Evolutionary conservation across 2,329 filamentous ascomycete genomes (phyloP), one percentile per base, ranked within the genome.

Genomic region (Coniochaeta sp.): DNA sequence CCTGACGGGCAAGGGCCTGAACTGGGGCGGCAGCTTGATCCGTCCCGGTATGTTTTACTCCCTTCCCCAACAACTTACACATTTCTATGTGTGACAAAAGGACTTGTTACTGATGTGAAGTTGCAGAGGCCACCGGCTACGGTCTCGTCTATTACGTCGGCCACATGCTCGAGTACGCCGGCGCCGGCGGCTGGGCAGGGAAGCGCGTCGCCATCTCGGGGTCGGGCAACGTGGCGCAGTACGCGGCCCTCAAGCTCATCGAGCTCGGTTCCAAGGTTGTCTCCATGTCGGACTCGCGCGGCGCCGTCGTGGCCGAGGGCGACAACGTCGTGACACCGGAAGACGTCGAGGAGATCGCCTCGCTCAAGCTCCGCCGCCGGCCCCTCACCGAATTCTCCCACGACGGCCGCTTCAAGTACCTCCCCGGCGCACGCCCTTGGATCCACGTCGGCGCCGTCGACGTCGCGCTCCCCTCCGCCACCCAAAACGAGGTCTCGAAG

Each of bases 151-250:
- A 97, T 82, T 95, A 96, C 71, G 89, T 96, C 67, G 81, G 87
- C 63, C 89, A 95, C 80, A 96, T 96, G 91, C 91, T 97, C 67
- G 77, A 87, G 71, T 86, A 96, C 72, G 89, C 89, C 61, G 90
- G 89, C 70, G 85, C 86, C 68, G 91, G 95, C 67, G 82, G 80
- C 60, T 95, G 95, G 77, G 73, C 81, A 57, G 92, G 91, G 74
- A 97, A 97, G 83, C 86, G 86, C 55, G 94, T 97, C 52, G 89
- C 92, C 70, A 87, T 99, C 71, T 96, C 94, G 42, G 94, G 94
- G 57, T 96, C 92, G 54, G 94, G 94, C 60, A 99, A 99, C 76
- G 94, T 97, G 51, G 94, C 94, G 28, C 94, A 97, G 77, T 97
- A 94, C 76, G 92, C 92, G 28, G 94, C 92, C 1, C 86, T 97